phyloP scores from a whole-genome alignment of 352 stramenopile species.

The Phytopythium chamaehyphon region DNA sequence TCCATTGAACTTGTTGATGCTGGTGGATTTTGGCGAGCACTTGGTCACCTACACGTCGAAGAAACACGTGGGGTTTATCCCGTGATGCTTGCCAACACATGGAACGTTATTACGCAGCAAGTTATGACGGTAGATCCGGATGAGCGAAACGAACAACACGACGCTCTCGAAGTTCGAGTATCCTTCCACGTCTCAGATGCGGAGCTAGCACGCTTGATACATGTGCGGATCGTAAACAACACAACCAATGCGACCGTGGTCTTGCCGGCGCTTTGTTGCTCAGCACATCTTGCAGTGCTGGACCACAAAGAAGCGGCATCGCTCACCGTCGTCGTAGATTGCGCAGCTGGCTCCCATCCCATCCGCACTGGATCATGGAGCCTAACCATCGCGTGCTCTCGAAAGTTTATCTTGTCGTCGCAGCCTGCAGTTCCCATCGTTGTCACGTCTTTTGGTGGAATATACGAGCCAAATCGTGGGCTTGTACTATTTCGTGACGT shows the following conservation, averaged over 20 bases:
- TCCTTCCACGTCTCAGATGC: slow-evolving; percentile 61
- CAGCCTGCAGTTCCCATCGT: slow-evolving; percentile 20
- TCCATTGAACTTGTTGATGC: slow-evolving; percentile 1
- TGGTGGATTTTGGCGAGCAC: slow-evolving; percentile 29
- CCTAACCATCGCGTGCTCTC: slow-evolving; percentile 49
- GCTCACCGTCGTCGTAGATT: slow-evolving; percentile 65
- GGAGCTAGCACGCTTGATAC: slow-evolving; percentile 34
- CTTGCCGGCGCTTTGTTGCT: slow-evolving; percentile 28
- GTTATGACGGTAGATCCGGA: slow-evolving; percentile 5
- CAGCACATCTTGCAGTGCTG: slow-evolving; percentile 11
- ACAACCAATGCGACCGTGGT: slow-evolving; percentile 25
- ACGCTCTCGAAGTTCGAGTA: slow-evolving; percentile 30
- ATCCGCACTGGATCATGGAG: slow-evolving; percentile 52
- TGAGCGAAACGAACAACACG: slow-evolving; percentile 1
- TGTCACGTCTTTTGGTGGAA: slow-evolving; percentile 39
- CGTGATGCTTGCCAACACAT: slow-evolving; percentile 35
- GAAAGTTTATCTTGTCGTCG: slow-evolving; percentile 31
- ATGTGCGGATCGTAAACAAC: slow-evolving; percentile 50
- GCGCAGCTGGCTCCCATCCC: slow-evolving; percentile 17
- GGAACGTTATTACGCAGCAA: slow-evolving; percentile 66
- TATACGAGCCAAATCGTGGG: slow-evolving; percentile 63
- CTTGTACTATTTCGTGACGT: slow-evolving; percentile 67
- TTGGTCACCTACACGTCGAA: slow-evolving; percentile 37
- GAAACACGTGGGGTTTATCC: slow-evolving; percentile 43
- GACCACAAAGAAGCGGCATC: slow-evolving; percentile 4